Conservation (phyloP, 495 filamentous ascomycete species). For the Durotheca rogersii region DNA sequence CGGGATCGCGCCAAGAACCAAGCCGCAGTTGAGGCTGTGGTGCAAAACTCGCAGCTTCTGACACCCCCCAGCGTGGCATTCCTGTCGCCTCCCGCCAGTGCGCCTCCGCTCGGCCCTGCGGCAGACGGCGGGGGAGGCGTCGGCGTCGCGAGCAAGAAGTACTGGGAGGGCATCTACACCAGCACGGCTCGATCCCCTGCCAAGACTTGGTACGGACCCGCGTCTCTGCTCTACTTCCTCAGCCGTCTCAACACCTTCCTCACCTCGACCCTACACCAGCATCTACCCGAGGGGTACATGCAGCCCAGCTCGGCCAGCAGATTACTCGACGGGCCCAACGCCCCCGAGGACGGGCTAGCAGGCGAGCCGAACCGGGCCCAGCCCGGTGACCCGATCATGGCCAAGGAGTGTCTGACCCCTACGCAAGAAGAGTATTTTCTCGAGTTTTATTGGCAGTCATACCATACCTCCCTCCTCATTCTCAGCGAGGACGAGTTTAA, state of each 20-base stretch:
- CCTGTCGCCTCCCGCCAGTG: neutral
- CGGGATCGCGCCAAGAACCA: conserved; percentile 13
- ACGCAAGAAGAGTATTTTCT: conserved; percentile 50
- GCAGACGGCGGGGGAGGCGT: neutral
- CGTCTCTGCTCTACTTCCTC: conserved; percentile 45
- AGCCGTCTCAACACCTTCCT: conserved; percentile 39
- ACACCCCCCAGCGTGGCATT: conserved; percentile 1
- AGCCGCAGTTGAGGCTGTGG: neutral
- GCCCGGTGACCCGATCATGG: conserved; percentile 1
- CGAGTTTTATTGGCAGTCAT: conserved; percentile 48
- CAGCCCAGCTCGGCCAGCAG: conserved; percentile 16
- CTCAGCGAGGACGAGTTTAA: conserved; percentile 49
- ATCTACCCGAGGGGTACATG: conserved; percentile 17
- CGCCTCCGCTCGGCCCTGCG: conserved; percentile 1
- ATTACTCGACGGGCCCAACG: conserved; percentile 8
- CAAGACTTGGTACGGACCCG: conserved; percentile 42
- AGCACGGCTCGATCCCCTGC: conserved; percentile 31
- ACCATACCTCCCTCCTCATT: conserved; percentile 37
- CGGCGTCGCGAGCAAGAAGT: conserved; percentile 11
- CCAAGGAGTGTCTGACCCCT: conserved; percentile 15
- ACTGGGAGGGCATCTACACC: conserved; percentile 34
- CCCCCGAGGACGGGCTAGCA: neutral
- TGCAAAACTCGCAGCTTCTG: conserved; percentile 2
- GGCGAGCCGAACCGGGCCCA: neutral
- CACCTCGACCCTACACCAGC: conserved; percentile 33